phyloP scores from a whole-genome alignment of 1,139 yeast species.

The Chernovozyma aurita region DNA sequence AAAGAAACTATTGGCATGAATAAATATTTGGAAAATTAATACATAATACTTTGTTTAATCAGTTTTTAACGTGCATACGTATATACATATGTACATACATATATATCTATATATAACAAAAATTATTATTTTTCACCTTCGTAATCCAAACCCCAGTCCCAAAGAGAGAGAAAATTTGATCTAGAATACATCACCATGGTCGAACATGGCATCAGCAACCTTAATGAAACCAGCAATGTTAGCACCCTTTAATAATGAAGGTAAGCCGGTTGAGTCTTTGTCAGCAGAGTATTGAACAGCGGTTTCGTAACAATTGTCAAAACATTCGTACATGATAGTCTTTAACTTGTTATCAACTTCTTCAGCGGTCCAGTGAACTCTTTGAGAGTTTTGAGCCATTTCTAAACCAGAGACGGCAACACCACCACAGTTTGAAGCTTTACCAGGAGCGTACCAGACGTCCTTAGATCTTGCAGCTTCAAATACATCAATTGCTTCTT shows the following conservation, averaged over 20 bases:
- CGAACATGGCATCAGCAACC: constrained; percentile 98
- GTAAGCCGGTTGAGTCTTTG: constrained; percentile 54
- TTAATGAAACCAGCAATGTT: constrained; percentile 98
- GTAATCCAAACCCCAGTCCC: too few relatives aligned
- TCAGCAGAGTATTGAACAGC: constrained; percentile 78
- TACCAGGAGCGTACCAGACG: constrained; percentile 99
- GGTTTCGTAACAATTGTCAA: constrained; percentile 87
- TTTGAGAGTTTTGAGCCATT: constrained; percentile 99
- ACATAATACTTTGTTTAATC: too few relatives aligned
- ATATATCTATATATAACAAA: too few relatives aligned
- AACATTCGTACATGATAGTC: constrained; percentile 89
- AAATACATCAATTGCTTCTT: constrained; percentile 91
- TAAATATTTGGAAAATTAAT: too few relatives aligned
- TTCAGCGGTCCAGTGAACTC: constrained; percentile 83
- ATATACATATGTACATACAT: constrained; percentile 3
- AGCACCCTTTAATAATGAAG: constrained; percentile 97
- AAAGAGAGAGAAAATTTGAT: neutral
- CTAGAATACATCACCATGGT: constrained; percentile 85
- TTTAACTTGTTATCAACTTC: constrained; percentile 86
- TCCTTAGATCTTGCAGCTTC: constrained; percentile 78
- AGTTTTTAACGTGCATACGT: too few relatives aligned
- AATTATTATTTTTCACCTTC: too few relatives aligned
- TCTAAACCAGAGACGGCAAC: constrained; percentile 98
- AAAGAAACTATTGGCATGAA: constrained; percentile 9
- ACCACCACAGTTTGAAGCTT: constrained; percentile 99